A percentile compares a stretch with the other conserved stretches of the same genome.
phyloP scores from a whole-genome alignment of 345 rosid species.

The Cardamine resedifolia region DNA sequence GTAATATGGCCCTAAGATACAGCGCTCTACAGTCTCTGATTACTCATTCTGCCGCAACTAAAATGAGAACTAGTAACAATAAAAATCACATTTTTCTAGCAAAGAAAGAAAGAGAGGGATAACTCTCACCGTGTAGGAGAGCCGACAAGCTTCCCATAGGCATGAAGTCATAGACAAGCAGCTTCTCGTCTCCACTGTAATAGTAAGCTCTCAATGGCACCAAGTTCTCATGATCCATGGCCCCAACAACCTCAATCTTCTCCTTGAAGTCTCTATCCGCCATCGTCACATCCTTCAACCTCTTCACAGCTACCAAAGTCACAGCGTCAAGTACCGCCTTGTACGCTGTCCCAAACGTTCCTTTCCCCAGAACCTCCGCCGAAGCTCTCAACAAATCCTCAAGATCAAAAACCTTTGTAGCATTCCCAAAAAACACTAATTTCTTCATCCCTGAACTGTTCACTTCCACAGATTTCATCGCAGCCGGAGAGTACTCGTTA shows the following conservation, averaged over 20 bases:
- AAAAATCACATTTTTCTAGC: neutral
- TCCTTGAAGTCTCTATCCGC: conserved; percentile 71
- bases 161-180: conserved; percentile 95
- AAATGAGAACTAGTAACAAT: conserved; percentile 15
- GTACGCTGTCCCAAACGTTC: conserved; percentile 95
- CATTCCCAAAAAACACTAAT: conserved; percentile 74
- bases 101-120: neutral
- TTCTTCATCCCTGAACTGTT: conserved; percentile 48
- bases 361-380: conserved; percentile 96
- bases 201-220: conserved; percentile 89
- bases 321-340: conserved; percentile 87
- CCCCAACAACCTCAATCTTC: conserved; percentile 83
- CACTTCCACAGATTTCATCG: conserved; percentile 43
- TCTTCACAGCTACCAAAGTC: conserved; percentile 83
- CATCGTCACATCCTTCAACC: conserved; percentile 83
- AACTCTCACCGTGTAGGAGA: conserved; percentile 73
- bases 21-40: neutral
- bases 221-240: conserved; percentile 86
- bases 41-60: neutral
- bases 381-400: conserved; percentile 97
- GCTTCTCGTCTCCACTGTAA: conserved; percentile 91
- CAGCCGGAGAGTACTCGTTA: conserved; percentile 40
- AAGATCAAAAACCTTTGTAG: conserved; percentile 66
- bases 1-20: neutral
- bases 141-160: conserved; percentile 99